Base-by-base conservation (phyloP, 306 rosid genomes). In the Gastrolobium bilobum region DNA sequence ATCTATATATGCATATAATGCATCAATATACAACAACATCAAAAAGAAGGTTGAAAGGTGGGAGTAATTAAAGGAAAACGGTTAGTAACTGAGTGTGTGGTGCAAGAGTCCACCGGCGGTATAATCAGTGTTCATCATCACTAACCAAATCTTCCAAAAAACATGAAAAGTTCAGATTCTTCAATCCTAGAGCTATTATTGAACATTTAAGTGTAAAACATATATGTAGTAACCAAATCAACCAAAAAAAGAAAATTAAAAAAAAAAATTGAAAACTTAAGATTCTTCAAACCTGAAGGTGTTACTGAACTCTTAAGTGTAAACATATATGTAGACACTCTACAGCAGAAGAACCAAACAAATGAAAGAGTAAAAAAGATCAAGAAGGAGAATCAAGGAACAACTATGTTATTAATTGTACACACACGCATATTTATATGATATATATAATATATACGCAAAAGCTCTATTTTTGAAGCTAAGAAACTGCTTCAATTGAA, bases 31-130 rank as follows among this genome's bases (percentile, higher is more conserved):
- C 35, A 70, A 51, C 20, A 15, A 13, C 75, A 52, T 70, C 47
- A 70, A 50, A 51, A 14, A 14, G 61, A 69, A 50, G 47, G 47
- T 51, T 56, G 20, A 20, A 20, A 38, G 77, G 33, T 37, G 26
- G 7, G 77, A 39, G 20, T 34, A 20, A 20, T 20, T 20, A 7
- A 7, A 50, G 47, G 13, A 35, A 69, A 58, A 20, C 34, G 3
- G 5, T 65, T 42, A 40, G 51, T 20, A 57, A 43, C 33, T 57
- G 44, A 60, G 20, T 7, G 63, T 3, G 13, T 57, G 63, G n/a
- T 20, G 33, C 1, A 20, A 20, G 26, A 20, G 26, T 20, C 26
- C 26, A 20, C 26, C 26, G 26, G 26, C 26, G 26, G 1, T 20
- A 20, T 46, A 46, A 2, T 10, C n/a, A 46, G 51, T 46, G 51